A percentile compares a stretch with the other conserved stretches of the same genome.
Evolutionary conservation across 768 basidiomycete genomes (phyloP).

Genomic region (Rhodotorula kratochvilovae): DNA sequence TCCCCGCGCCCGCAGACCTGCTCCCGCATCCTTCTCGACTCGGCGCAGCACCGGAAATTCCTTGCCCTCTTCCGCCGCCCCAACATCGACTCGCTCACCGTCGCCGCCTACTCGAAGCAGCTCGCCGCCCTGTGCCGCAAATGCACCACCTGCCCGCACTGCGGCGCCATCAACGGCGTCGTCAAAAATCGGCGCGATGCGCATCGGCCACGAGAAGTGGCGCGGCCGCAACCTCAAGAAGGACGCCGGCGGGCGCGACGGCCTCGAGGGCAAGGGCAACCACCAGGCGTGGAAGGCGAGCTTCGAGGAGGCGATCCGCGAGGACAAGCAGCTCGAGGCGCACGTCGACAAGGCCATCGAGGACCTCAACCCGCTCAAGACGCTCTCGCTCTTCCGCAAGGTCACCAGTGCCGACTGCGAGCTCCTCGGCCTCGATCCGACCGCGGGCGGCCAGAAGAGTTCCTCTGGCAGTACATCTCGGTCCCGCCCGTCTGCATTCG

Average conservation of each 20-base stretch:
- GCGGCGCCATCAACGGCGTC: constrained; percentile 84
- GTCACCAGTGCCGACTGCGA: constrained; percentile 97
- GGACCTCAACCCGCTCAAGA: constrained; percentile 90
- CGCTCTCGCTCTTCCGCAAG: constrained; percentile 81
- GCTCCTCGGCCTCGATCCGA: constrained; percentile 80
- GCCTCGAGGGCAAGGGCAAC: constrained; percentile 41
- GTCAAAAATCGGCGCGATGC: constrained; percentile 92
- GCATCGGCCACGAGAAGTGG: constrained; percentile 97
- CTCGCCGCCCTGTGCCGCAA: constrained; percentile 85
- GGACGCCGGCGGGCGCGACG: constrained; percentile 81
- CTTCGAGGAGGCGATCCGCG: constrained; percentile 74
- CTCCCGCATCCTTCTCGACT: constrained; percentile 81
- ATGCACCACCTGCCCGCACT: constrained; percentile 85
- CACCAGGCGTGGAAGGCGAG: constrained; percentile 48
- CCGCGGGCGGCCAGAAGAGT: constrained; percentile 91
- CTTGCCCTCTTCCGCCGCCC: constrained; percentile 86
- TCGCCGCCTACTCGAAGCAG: constrained; percentile 72
- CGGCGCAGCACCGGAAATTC: constrained; percentile 74
- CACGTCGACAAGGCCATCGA: constrained; percentile 86
- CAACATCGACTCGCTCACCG: constrained; percentile 85
- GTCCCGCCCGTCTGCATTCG: constrained; percentile 97
- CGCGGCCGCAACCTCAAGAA: constrained; percentile 86
- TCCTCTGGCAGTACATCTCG: constrained; percentile 97
- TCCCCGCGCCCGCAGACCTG: constrained; percentile 56
- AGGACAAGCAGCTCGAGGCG: constrained; percentile 76